Conservation (phyloP, 768 basidiomycete genomes). For the Lentinus brumalis region DNA sequence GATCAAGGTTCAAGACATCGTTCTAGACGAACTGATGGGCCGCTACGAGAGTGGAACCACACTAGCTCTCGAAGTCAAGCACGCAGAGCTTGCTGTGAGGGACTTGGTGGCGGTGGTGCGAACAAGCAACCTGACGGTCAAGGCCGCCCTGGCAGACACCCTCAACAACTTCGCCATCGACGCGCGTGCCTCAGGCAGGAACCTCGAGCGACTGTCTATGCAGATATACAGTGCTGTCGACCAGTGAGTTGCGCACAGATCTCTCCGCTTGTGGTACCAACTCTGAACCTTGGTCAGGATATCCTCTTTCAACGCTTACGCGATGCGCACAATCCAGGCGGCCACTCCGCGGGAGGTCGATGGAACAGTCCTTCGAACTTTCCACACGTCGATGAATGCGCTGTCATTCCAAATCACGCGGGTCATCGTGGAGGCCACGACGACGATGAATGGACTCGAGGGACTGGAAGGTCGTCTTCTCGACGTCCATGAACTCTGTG, state of each 20-base stretch:
- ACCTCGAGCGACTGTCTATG: constrained; percentile 62
- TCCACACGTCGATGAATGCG: constrained; percentile 65
- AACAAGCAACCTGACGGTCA: constrained; percentile 62
- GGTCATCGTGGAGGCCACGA: constrained; percentile 63
- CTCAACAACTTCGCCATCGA: constrained; percentile 57
- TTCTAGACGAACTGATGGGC: too few relatives aligned
- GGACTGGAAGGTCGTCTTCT: constrained; percentile 60
- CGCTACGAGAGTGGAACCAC: too few relatives aligned
- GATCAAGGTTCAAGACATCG: too few relatives aligned
- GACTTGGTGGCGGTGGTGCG: constrained; percentile 66
- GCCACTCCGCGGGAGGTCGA: constrained; percentile 31
- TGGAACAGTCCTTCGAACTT: constrained; percentile 53
- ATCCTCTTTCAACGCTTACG: constrained; percentile 72
- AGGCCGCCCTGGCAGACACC: constrained; percentile 51
- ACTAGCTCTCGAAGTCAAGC: constrained; percentile 70
- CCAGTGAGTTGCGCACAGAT: constrained; percentile 44
- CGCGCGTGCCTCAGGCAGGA: constrained; percentile 58
- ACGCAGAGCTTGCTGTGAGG: constrained; percentile 72
- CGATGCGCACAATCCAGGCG: constrained; percentile 34
- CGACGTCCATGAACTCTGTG: constrained; percentile 55
- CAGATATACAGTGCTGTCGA: constrained; percentile 72
- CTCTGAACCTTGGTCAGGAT: constrained; percentile 44
- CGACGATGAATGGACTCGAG: constrained; percentile 54
- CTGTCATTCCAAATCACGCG: constrained; percentile 49
- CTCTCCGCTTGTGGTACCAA: too few relatives aligned